These are phyloP conservation scores for Darksidea phi DNA, from an alignment of 495 filamentous ascomycete genomes.

Conservation along the genomic window DNA sequence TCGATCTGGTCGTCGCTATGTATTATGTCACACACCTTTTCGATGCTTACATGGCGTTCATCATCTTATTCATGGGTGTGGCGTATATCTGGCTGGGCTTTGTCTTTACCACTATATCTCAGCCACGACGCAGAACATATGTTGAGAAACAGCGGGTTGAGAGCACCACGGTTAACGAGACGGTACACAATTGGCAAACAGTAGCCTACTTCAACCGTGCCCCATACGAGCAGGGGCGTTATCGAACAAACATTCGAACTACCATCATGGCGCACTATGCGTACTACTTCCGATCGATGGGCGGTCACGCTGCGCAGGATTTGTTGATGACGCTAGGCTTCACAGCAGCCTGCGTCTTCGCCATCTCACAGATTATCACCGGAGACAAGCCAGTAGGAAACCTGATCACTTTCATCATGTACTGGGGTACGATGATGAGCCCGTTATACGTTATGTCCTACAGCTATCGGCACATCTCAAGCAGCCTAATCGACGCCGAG, in stretches of 20 bases:
- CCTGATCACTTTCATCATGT: constrained; percentile 70
- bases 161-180: constrained; percentile 60
- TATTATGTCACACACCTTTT: constrained; percentile 67
- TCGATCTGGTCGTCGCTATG: constrained; percentile 69
- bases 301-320: constrained; percentile 52
- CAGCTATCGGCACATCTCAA: constrained; percentile 55
- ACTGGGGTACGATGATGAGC: constrained; percentile 57
- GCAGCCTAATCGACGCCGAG: constrained; percentile 69
- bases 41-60: constrained; percentile 71
- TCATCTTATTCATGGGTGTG: constrained; percentile 60
- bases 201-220: constrained; percentile 73
- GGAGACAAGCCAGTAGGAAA: constrained; percentile 59
- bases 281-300: constrained; percentile 38
- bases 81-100: constrained; percentile 58
- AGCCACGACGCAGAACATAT: constrained; percentile 23
- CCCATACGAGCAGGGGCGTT: constrained; percentile 62
- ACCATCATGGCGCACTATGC: constrained; percentile 36
- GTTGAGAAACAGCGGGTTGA: constrained; percentile 53
- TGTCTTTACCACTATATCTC: constrained; percentile 17
- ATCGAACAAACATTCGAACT: constrained; percentile 44
- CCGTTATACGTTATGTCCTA: constrained; percentile 66
- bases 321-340: constrained; percentile 63
- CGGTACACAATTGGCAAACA: constrained; percentile 68
- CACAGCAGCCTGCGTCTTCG: constrained; percentile 63
- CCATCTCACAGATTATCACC: constrained; percentile 63